Evolutionary conservation across 805 yeast genomes (phyloP).

Genomic region (Teunomyces kruisii): DNA sequence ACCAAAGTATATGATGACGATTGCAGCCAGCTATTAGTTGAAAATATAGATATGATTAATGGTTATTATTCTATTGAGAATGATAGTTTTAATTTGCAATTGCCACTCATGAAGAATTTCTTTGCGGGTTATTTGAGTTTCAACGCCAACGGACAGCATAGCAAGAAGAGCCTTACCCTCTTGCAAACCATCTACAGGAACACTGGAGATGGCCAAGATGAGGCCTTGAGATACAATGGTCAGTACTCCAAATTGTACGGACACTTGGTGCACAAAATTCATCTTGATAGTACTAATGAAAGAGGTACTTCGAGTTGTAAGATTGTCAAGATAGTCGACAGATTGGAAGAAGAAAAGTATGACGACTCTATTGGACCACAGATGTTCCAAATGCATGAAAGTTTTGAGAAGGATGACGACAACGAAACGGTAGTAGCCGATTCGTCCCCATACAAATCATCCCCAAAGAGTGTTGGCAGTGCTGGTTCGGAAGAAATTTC

Average conservation of each 20-base stretch:
- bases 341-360: slow-evolving; percentile 4
- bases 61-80: slow-evolving; percentile 23
- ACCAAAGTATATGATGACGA: slow-evolving; percentile 24
- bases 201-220: slow-evolving; percentile 7
- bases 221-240: not conserved
- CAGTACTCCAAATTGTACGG: slow-evolving; percentile 15
- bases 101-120: slow-evolving; percentile 39
- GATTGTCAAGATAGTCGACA: slow-evolving; percentile 10
- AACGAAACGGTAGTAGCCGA: slow-evolving; percentile 42
- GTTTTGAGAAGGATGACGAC: slow-evolving; percentile 21
- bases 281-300: slow-evolving; percentile 8
- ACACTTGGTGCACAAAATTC: slow-evolving; percentile 26
- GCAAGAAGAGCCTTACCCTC: slow-evolving; percentile 22
- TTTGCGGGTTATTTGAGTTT: slow-evolving; percentile 40
- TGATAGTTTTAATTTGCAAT: slow-evolving; percentile 22
- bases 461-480: slow-evolving; percentile 15
- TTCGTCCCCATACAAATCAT: slow-evolving; percentile 35
- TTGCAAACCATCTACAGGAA: slow-evolving; percentile 32
- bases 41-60: slow-evolving; percentile 28
- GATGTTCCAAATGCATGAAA: not conserved
- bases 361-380: not conserved
- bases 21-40: slow-evolving; percentile 17
- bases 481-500: slow-evolving; percentile 8
- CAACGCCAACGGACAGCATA: slow-evolving; percentile 29
- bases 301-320: slow-evolving; percentile 11